Evolutionary conservation across 2,329 filamentous ascomycete species (phyloP).

Genomic region (Talaromyces sp.): DNA sequence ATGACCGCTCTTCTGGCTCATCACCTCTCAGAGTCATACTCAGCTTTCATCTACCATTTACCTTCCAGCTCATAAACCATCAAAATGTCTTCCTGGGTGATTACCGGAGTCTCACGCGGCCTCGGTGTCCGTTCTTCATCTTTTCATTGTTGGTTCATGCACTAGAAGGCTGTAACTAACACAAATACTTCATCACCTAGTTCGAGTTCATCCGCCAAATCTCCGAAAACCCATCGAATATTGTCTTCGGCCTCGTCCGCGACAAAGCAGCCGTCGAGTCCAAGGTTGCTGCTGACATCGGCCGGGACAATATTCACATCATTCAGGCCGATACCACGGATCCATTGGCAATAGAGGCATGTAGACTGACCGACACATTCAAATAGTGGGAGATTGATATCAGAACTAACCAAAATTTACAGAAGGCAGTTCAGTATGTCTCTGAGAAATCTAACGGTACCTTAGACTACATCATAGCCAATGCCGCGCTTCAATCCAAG

Average conservation of each 20-base stretch:
- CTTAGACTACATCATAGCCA: conserved; percentile 54
- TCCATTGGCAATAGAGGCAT: conserved; percentile 7
- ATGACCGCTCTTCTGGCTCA: conserved; percentile 1
- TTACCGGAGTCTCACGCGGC: conserved; percentile 26
- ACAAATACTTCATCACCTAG: conserved; percentile 29
- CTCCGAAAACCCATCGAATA: conserved; percentile 42
- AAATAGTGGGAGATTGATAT: neutral
- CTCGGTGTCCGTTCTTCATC: conserved; percentile 22
- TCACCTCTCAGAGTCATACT: conserved; percentile 7
- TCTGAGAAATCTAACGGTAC: conserved; percentile 24
- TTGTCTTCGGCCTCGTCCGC: conserved; percentile 34
- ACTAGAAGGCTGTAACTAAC: neutral
- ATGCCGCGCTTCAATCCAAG: conserved; percentile 42
- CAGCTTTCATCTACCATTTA: neutral
- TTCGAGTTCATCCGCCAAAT: conserved; percentile 50
- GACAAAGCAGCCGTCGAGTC: conserved; percentile 46
- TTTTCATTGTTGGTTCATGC: neutral
- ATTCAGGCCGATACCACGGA: conserved; percentile 45
- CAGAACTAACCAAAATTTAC: conserved; percentile 25
- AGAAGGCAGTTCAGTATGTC: conserved; percentile 12
- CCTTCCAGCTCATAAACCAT: neutral
- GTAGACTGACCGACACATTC: neutral
- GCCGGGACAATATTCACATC: conserved; percentile 45
- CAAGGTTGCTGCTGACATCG: conserved; percentile 43
- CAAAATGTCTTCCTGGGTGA: conserved; percentile 25